phyloP scores from a whole-genome alignment of 345 rosid species.

The Linum lewisii region DNA sequence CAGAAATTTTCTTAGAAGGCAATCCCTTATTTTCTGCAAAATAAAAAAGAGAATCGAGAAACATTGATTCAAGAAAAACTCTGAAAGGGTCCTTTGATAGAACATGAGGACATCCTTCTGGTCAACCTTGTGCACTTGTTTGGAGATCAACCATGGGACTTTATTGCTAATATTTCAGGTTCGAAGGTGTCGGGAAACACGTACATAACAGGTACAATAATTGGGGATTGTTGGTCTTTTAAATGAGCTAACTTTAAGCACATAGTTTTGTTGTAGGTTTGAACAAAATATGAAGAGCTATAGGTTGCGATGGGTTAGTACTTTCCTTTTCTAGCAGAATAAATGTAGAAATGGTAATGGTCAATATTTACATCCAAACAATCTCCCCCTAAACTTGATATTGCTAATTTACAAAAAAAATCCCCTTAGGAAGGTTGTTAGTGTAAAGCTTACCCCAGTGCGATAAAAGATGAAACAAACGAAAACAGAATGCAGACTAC shows the following conservation, averaged over 20 bases:
- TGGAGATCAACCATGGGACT: slow-evolving; percentile 98
- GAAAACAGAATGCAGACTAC: too few relatives aligned
- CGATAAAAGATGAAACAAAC: too few relatives aligned
- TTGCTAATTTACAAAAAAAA: too few relatives aligned
- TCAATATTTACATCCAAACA: too few relatives aligned
- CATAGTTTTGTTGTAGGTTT: slow-evolving; percentile 83
- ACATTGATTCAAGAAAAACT: slow-evolving; percentile 52
- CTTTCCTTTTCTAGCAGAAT: too few relatives aligned
- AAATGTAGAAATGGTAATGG: too few relatives aligned
- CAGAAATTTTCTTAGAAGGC: too few relatives aligned
- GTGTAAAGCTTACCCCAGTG: too few relatives aligned
- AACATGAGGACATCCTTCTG: slow-evolving; percentile 78
- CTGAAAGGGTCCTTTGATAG: slow-evolving; percentile 98
- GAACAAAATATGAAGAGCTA: slow-evolving; percentile 95
- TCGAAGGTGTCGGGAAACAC: slow-evolving; percentile 99
- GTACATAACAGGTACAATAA: slow-evolving; percentile 63
- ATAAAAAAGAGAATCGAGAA: slow-evolving; percentile 35
- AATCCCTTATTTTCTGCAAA: too few relatives aligned
- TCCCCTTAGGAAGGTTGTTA: too few relatives aligned
- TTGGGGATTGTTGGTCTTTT: slow-evolving; percentile 40
- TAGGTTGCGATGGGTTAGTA: slow-evolving; percentile 99
- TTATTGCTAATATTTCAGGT: slow-evolving; percentile 98
- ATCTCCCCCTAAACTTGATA: too few relatives aligned
- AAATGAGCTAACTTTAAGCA: slow-evolving; percentile 42
- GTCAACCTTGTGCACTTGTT: slow-evolving; percentile 75